phyloP scores from a whole-genome alignment of 148 eudicot genomes.

The Dysphania ambrosioides region DNA sequence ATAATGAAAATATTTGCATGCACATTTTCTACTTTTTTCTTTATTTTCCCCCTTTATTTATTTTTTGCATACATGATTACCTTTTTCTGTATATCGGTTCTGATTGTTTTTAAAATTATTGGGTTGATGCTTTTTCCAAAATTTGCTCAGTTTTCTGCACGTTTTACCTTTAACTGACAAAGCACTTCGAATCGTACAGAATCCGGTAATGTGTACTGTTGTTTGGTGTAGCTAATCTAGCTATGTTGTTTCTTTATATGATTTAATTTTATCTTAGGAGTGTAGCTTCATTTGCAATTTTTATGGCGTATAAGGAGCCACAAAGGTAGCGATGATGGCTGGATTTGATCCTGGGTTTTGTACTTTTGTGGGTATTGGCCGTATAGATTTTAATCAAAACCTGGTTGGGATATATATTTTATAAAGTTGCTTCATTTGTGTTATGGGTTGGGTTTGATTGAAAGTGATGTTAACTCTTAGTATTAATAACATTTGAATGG shows the following conservation, averaged over 20 bases:
- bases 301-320: neutral
- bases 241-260: neutral
- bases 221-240: neutral
- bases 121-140: neutral
- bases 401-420: no score
- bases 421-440: neutral
- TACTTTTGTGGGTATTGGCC: neutral
- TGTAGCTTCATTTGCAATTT: neutral
- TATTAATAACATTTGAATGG: neutral
- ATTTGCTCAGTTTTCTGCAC: no score
- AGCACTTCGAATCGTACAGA: neutral
- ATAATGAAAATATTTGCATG: no score
- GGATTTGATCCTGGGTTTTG: neutral
- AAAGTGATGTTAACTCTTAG: neutral
- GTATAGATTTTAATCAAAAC: neutral
- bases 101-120: no score
- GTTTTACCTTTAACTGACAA: neutral
- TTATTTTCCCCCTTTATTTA: neutral
- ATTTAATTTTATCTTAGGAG: neutral
- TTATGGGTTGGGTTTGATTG: neutral
- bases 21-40: neutral
- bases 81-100: slow-evolving; percentile 1
- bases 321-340: neutral
- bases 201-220: neutral
- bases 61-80: neutral